Evolutionary conservation across 768 basidiomycete genomes (phyloP).

Genomic region (Boletus rubescentipes): DNA sequence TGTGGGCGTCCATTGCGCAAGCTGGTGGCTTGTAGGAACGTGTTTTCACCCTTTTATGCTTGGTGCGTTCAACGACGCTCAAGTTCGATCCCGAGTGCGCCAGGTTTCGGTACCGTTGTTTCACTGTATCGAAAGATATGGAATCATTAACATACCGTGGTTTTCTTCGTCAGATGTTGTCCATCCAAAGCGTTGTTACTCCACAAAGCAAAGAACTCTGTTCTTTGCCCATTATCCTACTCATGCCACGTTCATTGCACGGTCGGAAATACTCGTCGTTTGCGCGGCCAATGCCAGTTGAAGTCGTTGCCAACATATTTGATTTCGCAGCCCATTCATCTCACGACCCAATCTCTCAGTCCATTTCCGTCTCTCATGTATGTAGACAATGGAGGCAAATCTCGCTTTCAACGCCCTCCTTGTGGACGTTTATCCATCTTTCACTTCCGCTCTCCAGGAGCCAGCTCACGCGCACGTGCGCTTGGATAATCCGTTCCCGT

Average conservation of each 20-base stretch:
- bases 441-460: constrained; percentile 40
- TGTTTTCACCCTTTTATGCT: neutral
- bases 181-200: neutral
- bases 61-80: neutral
- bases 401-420: constrained; percentile 40
- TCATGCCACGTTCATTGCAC: neutral
- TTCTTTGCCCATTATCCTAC: neutral
- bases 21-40: neutral
- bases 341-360: constrained; percentile 27
- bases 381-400: constrained; percentile 52
- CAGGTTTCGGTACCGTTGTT: neutral
- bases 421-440: constrained; percentile 56
- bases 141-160: neutral
- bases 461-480: constrained; percentile 37
- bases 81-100: neutral
- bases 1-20: constrained; percentile 5
- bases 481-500: constrained; percentile 47
- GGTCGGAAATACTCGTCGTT: neutral
- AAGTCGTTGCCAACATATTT: constrained; percentile 39
- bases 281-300: constrained; percentile 31
- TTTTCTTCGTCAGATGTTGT: constrained; percentile 14
- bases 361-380: constrained; percentile 45
- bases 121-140: neutral
- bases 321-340: constrained; percentile 27
- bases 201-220: neutral